Percentiles rank a stretch among this genome's conserved stretches.
Conservation (phyloP, 352 stramenopile genomes). For the Globisporangium apiculatum region DNA sequence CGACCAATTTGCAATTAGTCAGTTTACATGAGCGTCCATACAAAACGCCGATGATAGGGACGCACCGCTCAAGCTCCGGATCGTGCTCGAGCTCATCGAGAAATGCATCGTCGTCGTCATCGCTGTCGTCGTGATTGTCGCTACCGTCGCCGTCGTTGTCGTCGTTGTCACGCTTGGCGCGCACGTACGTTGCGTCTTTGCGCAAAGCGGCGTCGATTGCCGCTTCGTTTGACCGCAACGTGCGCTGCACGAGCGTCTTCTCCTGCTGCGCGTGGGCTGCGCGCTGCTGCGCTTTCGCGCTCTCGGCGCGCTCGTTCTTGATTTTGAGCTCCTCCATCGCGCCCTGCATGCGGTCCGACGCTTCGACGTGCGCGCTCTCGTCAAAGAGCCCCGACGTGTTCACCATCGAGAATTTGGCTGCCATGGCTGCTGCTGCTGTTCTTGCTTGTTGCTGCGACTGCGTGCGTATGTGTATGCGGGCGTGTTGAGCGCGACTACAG, state of each 20-base stretch:
- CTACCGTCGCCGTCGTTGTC: conserved; percentile 37
- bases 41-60: background rate
- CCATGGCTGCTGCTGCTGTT: conserved; percentile 27
- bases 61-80: conserved; percentile 59
- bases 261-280: conserved; percentile 23
- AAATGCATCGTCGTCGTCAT: conserved; percentile 72
- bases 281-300: conserved; percentile 14
- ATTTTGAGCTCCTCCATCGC: conserved; percentile 69
- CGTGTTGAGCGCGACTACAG: background rate
- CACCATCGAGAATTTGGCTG: conserved; percentile 76
- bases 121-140: conserved; percentile 53
- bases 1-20: too few relatives aligned
- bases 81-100: conserved; percentile 73
- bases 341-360: conserved; percentile 62
- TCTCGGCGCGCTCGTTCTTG: conserved; percentile 31
- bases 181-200: conserved; percentile 20
- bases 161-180: conserved; percentile 14
- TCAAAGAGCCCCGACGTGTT: conserved; percentile 70
- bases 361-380: conserved; percentile 57
- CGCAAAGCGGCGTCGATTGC: conserved; percentile 22
- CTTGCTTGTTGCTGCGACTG: background rate
- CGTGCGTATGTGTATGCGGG: background rate
- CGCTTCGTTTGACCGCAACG: conserved; percentile 20
- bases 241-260: conserved; percentile 13
- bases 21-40: background rate